A percentile compares a stretch with the other conserved stretches of the same genome.
These are phyloP conservation scores for Ampelomyces quisqualis DNA, from an alignment of 2,329 filamentous ascomycete species.

Conservation along the genomic window DNA sequence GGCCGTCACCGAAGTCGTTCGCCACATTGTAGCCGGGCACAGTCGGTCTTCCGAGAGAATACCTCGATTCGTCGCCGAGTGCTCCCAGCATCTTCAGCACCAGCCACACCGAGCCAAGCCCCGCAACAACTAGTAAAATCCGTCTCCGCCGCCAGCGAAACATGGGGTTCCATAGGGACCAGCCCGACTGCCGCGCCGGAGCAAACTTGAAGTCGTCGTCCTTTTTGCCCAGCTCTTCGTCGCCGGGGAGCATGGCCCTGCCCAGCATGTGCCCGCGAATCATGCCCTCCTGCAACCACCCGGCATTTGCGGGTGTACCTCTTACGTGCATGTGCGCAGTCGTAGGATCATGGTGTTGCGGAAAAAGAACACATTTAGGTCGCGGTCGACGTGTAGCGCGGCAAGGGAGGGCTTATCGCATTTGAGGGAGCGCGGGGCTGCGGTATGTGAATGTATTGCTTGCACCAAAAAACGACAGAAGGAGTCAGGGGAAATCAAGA, in stretches of 20 bases:
- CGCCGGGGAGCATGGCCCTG: slow-evolving; percentile 51
- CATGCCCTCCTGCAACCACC: slow-evolving; percentile 31
- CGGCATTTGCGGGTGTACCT: slow-evolving; percentile 21
- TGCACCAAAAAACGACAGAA: too few relatives aligned
- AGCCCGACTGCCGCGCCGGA: slow-evolving; percentile 41
- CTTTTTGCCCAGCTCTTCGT: slow-evolving; percentile 66
- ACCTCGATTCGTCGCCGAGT: not conserved
- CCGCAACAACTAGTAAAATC: slow-evolving; percentile 42
- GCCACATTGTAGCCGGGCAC: not conserved
- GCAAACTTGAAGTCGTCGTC: slow-evolving; percentile 59
- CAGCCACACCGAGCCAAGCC: slow-evolving; percentile 58
- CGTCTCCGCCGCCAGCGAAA: slow-evolving; percentile 54
- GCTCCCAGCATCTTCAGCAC: slow-evolving; percentile 54
- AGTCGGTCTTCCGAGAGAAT: slow-evolving; percentile 5
- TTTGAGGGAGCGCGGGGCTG: slow-evolving; percentile 7
- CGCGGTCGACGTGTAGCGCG: slow-evolving; percentile 14
- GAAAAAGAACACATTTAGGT: not conserved
- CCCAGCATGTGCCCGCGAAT: slow-evolving; percentile 35
- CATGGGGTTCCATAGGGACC: slow-evolving; percentile 23
- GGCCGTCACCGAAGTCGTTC: slow-evolving; percentile 12
- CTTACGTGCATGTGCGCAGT: slow-evolving; percentile 27
- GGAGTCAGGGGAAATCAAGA: too few relatives aligned
- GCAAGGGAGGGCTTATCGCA: slow-evolving; percentile 21
- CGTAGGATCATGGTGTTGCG: slow-evolving; percentile 27
- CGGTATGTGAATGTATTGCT: too few relatives aligned